Evolutionary conservation across 2,329 filamentous ascomycete species (phyloP).

Genomic region (Clonostachys chloroleuca): DNA sequence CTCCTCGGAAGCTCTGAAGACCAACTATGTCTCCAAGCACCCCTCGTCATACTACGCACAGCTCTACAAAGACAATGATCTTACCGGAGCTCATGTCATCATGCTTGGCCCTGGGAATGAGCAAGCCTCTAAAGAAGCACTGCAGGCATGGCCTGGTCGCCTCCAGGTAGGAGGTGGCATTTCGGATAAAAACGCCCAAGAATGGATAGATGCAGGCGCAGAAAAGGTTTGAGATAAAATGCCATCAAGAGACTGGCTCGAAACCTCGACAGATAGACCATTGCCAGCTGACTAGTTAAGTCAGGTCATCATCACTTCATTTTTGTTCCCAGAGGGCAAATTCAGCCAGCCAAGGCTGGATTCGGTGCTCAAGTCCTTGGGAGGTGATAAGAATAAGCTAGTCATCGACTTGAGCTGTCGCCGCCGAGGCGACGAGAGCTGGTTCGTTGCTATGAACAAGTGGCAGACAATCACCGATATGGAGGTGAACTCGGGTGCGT

Average conservation of each 20-base stretch:
- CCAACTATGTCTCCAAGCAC: conserved; percentile 86
- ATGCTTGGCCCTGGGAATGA: conserved; percentile 92
- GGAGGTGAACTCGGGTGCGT: conserved; percentile 77
- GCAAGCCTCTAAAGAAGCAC: conserved; percentile 70
- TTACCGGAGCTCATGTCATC: conserved; percentile 87
- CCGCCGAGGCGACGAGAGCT: conserved; percentile 63
- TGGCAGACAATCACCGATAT: conserved; percentile 98
- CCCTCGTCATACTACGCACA: conserved; percentile 76
- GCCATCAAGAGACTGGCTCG: no score
- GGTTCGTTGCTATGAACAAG: conserved; percentile 99
- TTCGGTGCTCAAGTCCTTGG: conserved; percentile 68
- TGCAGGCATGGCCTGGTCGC: conserved; percentile 72
- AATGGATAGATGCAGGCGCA: conserved; percentile 85
- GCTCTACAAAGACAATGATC: conserved; percentile 71
- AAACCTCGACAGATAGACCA: neutral
- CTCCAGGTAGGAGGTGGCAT: conserved; percentile 95
- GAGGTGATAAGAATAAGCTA: conserved; percentile 71
- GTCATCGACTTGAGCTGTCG: conserved; percentile 96
- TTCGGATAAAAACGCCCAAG: conserved; percentile 73
- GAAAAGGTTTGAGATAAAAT: conserved; percentile 61
- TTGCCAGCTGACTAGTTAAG: conserved; percentile 1
- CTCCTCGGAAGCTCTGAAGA: conserved; percentile 64
- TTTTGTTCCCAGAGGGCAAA: conserved; percentile 77
- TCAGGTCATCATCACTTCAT: conserved; percentile 96
- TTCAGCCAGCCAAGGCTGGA: conserved; percentile 78